Percentiles rank a stretch among this genome's conserved stretches.
Conservation (phyloP, 2,329 filamentous ascomycete species). For the Nigrospora sphaerica region DNA sequence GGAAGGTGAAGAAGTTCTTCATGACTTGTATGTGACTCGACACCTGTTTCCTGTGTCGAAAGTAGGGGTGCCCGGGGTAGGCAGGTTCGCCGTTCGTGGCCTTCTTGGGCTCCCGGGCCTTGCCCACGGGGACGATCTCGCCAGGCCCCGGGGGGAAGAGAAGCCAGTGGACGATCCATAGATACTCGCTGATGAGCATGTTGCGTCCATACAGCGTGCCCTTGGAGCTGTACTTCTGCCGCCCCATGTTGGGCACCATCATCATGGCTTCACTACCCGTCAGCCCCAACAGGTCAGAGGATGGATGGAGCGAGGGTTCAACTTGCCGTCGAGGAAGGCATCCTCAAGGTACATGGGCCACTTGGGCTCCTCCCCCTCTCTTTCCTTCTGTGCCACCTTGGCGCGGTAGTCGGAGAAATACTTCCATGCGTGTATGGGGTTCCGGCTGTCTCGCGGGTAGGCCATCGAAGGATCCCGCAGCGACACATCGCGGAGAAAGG, state of each 20-base stretch:
- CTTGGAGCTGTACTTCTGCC: constrained; percentile 59
- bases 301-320: not conserved
- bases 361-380: constrained; percentile 50
- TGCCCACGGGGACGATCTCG: constrained; percentile 33
- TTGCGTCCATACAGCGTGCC: constrained; percentile 60
- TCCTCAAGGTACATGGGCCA: constrained; percentile 58
- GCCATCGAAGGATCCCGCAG: constrained; percentile 24
- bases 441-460: constrained; percentile 29
- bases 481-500: constrained; percentile 24
- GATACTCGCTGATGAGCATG: constrained; percentile 63
- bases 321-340: constrained; percentile 60
- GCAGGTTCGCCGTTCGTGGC: constrained; percentile 11
- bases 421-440: constrained; percentile 55
- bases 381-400: constrained; percentile 56
- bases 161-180: constrained; percentile 47
- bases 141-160: constrained; percentile 34
- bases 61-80: constrained; percentile 19
- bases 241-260: constrained; percentile 58
- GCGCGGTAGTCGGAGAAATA: constrained; percentile 60
- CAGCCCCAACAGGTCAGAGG: constrained; percentile 6
- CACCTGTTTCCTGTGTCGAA: constrained; percentile 50
- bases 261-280: constrained; percentile 43
- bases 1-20: constrained; percentile 57
- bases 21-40: constrained; percentile 67
- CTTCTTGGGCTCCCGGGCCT: constrained; percentile 25